Percentiles rank a stretch among this genome's conserved stretches.
Evolutionary conservation across 768 basidiomycete genomes (phyloP).

Genomic region (Candolleomyces efflorescens): DNA sequence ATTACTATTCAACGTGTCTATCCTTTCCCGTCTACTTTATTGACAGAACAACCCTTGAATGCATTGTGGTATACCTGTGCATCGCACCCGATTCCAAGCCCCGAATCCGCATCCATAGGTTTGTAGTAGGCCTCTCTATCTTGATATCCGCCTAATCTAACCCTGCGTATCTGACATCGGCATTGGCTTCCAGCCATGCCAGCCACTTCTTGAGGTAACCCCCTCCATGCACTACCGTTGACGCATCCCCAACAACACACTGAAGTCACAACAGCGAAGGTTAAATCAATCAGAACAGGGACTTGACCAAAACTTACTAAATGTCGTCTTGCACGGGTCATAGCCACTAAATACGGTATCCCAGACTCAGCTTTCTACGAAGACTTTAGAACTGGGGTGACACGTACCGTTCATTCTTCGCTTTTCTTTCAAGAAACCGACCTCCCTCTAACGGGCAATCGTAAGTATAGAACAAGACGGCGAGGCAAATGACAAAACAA

Average conservation of each 20-base stretch:
- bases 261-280: conserved; percentile 21
- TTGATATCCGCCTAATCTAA: too few species aligned
- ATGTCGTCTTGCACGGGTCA: conserved; percentile 89
- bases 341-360: conserved; percentile 54
- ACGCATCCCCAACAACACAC: conserved; percentile 94
- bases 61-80: too few species aligned
- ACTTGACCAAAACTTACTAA: conserved; percentile 49
- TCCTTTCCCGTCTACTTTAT: too few species aligned
- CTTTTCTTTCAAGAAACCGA: conserved; percentile 93
- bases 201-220: conserved; percentile 83
- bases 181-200: too few species aligned
- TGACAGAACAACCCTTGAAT: too few species aligned
- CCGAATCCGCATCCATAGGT: too few species aligned
- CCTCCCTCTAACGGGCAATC: conserved; percentile 60
- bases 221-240: conserved; percentile 83
- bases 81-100: too few species aligned
- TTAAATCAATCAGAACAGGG: background rate
- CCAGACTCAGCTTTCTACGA: background rate
- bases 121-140: too few species aligned
- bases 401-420: conserved; percentile 78
- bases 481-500: conserved; percentile 10
- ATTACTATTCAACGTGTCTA: too few species aligned
- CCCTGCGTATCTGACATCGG: too few species aligned
- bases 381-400: background rate
- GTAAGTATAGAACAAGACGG: background rate